Percentiles rank a stretch among this genome's conserved stretches.
Evolutionary conservation across 257 asterid genomes (phyloP).

Genomic region (Solanum sejunctum): DNA sequence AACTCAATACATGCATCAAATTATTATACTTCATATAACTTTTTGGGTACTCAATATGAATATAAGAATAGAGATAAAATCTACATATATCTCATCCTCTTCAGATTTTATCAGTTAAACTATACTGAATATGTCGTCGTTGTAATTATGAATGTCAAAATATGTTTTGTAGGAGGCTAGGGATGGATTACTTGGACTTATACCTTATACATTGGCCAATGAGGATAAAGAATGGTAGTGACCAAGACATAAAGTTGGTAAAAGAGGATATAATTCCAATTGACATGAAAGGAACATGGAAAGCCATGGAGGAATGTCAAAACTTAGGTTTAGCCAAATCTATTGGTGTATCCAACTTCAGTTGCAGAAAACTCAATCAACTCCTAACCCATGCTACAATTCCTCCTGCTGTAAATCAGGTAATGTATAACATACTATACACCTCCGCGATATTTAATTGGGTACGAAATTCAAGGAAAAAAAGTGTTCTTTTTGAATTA

Average conservation of each 20-base stretch:
- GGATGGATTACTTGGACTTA: constrained; percentile 36
- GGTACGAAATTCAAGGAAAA: neutral
- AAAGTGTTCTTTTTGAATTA: too few species aligned
- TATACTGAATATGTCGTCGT: neutral
- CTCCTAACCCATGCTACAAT: constrained; percentile 17
- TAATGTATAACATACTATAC: neutral
- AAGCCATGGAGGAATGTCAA: constrained; percentile 43
- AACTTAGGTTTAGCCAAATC: constrained; percentile 38
- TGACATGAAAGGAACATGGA: constrained; percentile 34
- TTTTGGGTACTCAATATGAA: neutral
- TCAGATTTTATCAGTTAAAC: neutral
- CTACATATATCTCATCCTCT: neutral
- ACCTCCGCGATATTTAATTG: neutral
- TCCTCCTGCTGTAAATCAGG: constrained; percentile 51
- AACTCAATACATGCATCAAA: neutral
- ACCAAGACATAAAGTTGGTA: neutral
- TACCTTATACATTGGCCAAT: constrained; percentile 47
- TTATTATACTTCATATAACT: neutral
- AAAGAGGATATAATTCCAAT: constrained; percentile 27
- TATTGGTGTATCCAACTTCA: constrained; percentile 51
- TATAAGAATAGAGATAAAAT: too few species aligned
- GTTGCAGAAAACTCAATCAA: constrained; percentile 28
- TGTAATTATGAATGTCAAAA: neutral
- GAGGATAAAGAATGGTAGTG: constrained; percentile 11
- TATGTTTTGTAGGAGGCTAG: constrained; percentile 12